Evolutionary conservation across 768 basidiomycete genomes (phyloP).

Genomic region (Exsudoporus frostii): DNA sequence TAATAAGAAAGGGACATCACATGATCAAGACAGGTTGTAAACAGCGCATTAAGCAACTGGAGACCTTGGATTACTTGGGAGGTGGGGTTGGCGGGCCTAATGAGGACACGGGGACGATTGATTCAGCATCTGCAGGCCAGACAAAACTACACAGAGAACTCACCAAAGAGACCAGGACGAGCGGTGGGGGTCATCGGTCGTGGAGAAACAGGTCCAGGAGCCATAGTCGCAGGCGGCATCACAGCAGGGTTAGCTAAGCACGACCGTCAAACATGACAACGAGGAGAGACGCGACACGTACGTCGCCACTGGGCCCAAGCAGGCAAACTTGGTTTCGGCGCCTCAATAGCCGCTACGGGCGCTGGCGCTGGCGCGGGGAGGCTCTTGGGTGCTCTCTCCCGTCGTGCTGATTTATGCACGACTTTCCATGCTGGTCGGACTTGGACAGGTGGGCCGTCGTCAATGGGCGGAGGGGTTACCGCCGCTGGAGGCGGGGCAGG

Average conservation of each 20-base stretch:
- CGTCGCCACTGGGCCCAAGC: slow-evolving; percentile 88
- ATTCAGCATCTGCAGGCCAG: not conserved
- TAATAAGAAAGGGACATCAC: slow-evolving; percentile 2
- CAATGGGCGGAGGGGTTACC: slow-evolving; percentile 44
- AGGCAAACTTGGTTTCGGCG: slow-evolving; percentile 55
- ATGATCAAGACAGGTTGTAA: not conserved
- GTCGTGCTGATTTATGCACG: slow-evolving; percentile 61
- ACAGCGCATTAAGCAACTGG: not conserved
- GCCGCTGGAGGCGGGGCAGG: slow-evolving; percentile 36
- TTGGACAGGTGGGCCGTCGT: slow-evolving; percentile 43
- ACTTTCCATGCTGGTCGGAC: slow-evolving; percentile 74
- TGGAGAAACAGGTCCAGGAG: slow-evolving; percentile 31
- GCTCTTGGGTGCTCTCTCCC: slow-evolving; percentile 43
- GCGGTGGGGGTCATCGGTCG: slow-evolving; percentile 45
- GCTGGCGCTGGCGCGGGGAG: slow-evolving; percentile 36
- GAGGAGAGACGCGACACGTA: slow-evolving; percentile 25
- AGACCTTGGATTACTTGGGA: slow-evolving; percentile 34
- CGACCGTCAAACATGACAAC: not conserved
- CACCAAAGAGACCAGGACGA: slow-evolving; percentile 68
- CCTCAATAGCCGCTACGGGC: slow-evolving; percentile 38
- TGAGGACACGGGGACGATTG: not conserved
- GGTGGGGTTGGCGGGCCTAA: slow-evolving; percentile 46
- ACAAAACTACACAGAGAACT: not conserved
- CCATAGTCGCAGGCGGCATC: slow-evolving; percentile 48
- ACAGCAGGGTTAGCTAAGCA: slow-evolving; percentile 61